Base-by-base conservation (phyloP, 495 filamentous ascomycete species). In the Aspergillus sparsus region DNA sequence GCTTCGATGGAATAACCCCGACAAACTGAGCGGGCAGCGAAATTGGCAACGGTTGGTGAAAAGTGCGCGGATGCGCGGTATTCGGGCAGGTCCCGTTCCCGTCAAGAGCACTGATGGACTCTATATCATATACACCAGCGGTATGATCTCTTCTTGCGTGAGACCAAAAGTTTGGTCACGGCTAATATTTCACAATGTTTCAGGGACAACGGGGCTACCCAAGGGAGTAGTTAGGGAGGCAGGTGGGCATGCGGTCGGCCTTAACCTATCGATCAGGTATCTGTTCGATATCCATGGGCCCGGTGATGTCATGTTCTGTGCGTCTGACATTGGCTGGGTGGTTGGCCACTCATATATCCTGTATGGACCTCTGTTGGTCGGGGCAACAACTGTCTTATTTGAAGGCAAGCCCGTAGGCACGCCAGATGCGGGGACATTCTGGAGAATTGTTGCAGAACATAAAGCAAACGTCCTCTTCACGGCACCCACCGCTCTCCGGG, bases 341-440 rank as follows among this genome's bases (percentile, higher is more conserved):
- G 89, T 93, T 0, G 90, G 89, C 1, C 90, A 94, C 68, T 88
- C 87, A 13, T 93, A 90, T 63, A 93, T 96, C 52, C 68, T 97
- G 6, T 97, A 96, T 70, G 90, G 84, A 11, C 90, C 90, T 6
- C 80, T 97, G 10, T 83, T 97, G 5, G 83, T 87, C 4, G 92
- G 93, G 8, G 92, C 91, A 6, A 88, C 93, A 6, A 94, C 92
- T 0, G 83, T 97, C 13, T 80, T 97, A 2, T 97, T 91, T 67
- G 93, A 97, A 74, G 93, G 93, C 3, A 97, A 97, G 62, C 93
- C 93, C 3, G 77, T 97, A 34, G 93, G 92, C 4, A 97, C 93
- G 0, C 93, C 93, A 0, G 85, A 96, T 62, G 90, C 90, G 12
- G 85, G 89, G 7, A 88, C 87, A 0, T 93, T 96, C 74, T 97